Evolutionary conservation across 129 eudicot species (phyloP).

Genomic region (Deinandra increscens): DNA sequence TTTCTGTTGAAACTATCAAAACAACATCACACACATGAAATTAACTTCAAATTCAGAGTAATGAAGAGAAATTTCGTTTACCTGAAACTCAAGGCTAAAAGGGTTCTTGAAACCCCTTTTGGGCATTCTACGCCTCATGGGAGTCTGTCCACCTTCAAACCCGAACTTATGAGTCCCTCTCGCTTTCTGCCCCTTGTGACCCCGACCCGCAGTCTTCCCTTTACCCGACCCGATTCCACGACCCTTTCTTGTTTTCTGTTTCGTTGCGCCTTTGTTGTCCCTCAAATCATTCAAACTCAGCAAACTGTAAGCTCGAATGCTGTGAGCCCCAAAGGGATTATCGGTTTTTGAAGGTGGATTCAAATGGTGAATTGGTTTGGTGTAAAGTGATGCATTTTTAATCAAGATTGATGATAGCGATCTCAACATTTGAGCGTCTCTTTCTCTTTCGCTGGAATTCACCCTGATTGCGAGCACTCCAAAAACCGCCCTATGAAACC

Average conservation of each 20-base stretch:
- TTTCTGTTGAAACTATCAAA: too few species aligned
- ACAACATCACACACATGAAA: too few species aligned
- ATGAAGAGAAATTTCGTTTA: conserved; percentile 16
- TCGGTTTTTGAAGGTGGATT: background rate
- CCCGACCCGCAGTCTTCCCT: conserved; percentile 96
- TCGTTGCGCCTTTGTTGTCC: conserved; percentile 75
- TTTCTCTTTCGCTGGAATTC: too few species aligned
- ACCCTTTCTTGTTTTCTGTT: conserved; percentile 92
- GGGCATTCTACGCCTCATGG: conserved; percentile 80
- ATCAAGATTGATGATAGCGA: conserved; percentile 35
- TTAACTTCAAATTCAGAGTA: background rate
- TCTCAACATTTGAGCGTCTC: conserved; percentile 43
- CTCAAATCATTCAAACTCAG: conserved; percentile 80
- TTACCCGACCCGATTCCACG: conserved; percentile 97
- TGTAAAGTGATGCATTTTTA: conserved; percentile 26
- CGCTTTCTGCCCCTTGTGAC: conserved; percentile 98
- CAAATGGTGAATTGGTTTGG: conserved; percentile 27
- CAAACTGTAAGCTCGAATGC: conserved; percentile 53
- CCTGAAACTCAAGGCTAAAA: conserved; percentile 94
- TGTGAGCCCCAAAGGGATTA: conserved; percentile 9
- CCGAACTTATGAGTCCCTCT: conserved; percentile 89
- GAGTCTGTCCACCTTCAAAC: conserved; percentile 98
- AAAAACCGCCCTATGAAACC: too few species aligned
- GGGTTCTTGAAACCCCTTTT: conserved; percentile 94
- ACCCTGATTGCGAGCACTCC: too few species aligned